Conservation (phyloP, 345 rosid species). For the Sonneratia alba region DNA sequence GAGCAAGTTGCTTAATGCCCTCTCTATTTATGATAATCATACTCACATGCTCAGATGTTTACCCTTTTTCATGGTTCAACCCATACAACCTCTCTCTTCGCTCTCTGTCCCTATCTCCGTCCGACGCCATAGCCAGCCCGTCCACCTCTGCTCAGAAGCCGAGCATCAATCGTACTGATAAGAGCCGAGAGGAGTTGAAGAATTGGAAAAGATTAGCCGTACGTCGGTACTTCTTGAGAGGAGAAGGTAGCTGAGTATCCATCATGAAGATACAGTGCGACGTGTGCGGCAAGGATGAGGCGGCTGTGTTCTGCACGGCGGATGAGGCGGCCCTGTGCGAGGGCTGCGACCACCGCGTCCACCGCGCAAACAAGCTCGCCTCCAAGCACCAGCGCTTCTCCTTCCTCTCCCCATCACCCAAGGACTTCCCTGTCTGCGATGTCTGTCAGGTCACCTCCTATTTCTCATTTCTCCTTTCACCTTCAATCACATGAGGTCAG, state of each 20-base stretch:
- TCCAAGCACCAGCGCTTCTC: conserved; percentile 87
- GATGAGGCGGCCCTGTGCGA: conserved; percentile 84
- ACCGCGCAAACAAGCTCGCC: conserved; percentile 92
- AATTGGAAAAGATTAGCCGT: neutral
- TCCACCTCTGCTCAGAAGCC: neutral
- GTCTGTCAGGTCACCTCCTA: conserved; percentile 59
- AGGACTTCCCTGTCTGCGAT: conserved; percentile 60
- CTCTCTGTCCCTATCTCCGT: neutral
- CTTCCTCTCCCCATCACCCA: conserved; percentile 58
- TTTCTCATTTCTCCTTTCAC: too few species aligned
- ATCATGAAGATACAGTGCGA: conserved; percentile 90
- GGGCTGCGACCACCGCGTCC: conserved; percentile 77
- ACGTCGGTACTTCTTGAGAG: too few species aligned
- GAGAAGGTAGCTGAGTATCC: neutral
- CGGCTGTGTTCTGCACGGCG: conserved; percentile 78
- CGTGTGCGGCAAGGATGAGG: conserved; percentile 65
- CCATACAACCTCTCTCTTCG: neutral
- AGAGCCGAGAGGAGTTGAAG: too few species aligned
- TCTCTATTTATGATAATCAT: neutral
- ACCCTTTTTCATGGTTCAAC: neutral
- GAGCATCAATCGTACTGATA: neutral
- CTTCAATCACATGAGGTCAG: too few species aligned
- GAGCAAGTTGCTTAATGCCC: neutral
- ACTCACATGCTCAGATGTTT: neutral
- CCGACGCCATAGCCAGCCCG: neutral